These are phyloP conservation scores for Metschnikowia koreensis DNA, from an alignment of 805 yeast genomes.

Conservation along the genomic window DNA sequence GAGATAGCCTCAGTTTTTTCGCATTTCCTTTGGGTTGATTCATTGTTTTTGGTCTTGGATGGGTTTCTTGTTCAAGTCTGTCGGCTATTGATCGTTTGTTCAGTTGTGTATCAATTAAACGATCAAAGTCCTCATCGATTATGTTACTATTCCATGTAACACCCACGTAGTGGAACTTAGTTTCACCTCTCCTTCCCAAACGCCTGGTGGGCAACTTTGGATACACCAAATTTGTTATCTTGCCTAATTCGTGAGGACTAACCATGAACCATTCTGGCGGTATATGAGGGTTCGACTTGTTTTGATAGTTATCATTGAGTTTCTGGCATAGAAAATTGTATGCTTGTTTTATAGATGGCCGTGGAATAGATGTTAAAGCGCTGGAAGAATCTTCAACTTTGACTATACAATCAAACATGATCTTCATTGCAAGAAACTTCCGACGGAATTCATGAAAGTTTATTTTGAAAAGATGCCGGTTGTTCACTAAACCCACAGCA, in stretches of 20 bases:
- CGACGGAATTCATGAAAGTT: background rate
- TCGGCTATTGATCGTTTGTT: too few species aligned
- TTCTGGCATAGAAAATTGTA: constrained; percentile 41
- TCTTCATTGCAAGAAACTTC: constrained; percentile 39
- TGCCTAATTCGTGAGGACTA: constrained; percentile 43
- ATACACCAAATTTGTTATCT: constrained; percentile 38
- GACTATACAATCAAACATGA: constrained; percentile 33
- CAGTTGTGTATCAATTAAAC: constrained; percentile 25
- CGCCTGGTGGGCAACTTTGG: constrained; percentile 38
- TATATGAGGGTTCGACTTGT: constrained; percentile 32
- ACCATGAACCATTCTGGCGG: constrained; percentile 29
- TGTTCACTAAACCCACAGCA: background rate
- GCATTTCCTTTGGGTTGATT: too few species aligned
- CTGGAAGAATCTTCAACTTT: constrained; percentile 15
- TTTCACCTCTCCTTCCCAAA: constrained; percentile 41
- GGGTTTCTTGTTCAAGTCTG: too few species aligned
- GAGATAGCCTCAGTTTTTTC: too few species aligned
- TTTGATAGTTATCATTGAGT: constrained; percentile 22
- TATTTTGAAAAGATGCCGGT: background rate
- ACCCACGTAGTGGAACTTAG: constrained; percentile 42
- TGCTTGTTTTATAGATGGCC: constrained; percentile 40
- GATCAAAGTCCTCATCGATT: constrained; percentile 28
- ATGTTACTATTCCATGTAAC: constrained; percentile 38
- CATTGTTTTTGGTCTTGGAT: too few species aligned
- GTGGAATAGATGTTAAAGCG: constrained; percentile 34